Evolutionary conservation across 2,329 filamentous ascomycete species (phyloP).

Genomic region (Stemphylium vesicarium): DNA sequence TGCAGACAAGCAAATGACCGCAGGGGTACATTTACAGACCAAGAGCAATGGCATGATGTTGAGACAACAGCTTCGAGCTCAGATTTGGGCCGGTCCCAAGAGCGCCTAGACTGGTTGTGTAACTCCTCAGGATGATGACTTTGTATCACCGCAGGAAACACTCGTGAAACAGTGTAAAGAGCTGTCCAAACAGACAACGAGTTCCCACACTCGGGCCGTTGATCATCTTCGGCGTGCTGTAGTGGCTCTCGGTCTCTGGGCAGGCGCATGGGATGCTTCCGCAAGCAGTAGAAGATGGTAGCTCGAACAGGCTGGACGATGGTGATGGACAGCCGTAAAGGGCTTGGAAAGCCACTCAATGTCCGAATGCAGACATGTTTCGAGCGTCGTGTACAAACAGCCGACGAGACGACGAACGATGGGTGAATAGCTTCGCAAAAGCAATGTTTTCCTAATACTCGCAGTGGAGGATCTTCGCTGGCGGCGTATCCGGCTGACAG

Average conservation of each 20-base stretch:
- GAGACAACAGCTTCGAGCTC: neutral
- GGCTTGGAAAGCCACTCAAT: neutral
- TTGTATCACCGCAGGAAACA: constrained; percentile 13
- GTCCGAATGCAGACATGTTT: neutral
- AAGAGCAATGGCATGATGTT: constrained; percentile 4
- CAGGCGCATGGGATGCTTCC: neutral
- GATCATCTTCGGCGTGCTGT: neutral
- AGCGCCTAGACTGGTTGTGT: constrained; percentile 3
- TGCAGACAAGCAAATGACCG: constrained; percentile 3
- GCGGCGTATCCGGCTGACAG: constrained; percentile 5
- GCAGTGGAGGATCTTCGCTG: neutral
- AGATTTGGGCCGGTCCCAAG: neutral
- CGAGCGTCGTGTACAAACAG: constrained; percentile 1
- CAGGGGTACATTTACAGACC: neutral
- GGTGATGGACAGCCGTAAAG: neutral
- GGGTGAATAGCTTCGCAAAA: neutral
- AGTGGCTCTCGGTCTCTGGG: neutral
- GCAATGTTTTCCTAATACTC: constrained; percentile 1
- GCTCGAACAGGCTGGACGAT: neutral
- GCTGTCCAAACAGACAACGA: neutral
- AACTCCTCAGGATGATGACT: constrained; percentile 4
- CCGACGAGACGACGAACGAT: neutral
- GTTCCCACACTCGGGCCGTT: constrained; percentile 4
- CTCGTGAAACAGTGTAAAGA: constrained; percentile 10
- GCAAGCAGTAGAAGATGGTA: neutral